Conservation (phyloP, 169 alveolate genomes). For the Miamiensis avidus region DNA sequence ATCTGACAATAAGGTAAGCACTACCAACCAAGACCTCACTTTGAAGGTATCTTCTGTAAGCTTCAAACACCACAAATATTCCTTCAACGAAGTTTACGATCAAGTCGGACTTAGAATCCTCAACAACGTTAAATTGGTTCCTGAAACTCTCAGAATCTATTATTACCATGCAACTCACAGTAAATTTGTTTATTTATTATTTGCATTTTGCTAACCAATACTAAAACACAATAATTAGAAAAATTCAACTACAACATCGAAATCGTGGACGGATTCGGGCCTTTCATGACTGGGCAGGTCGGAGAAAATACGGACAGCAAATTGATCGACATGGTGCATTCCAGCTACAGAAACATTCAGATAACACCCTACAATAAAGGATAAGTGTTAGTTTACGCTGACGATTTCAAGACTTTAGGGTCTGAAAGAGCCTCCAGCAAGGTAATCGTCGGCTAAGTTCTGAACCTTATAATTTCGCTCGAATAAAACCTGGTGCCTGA, state of each 20-base stretch:
- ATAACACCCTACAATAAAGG: background rate
- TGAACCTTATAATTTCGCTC: too few species aligned
- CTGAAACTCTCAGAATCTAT: background rate
- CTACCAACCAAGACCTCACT: background rate
- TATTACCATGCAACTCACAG: background rate
- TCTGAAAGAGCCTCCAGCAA: background rate
- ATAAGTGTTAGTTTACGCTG: background rate
- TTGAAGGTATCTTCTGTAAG: background rate
- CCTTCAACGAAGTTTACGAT: background rate
- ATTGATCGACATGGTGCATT: background rate
- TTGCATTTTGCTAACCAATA: too few species aligned
- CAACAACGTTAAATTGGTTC: background rate
- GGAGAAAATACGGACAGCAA: background rate
- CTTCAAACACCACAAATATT: background rate
- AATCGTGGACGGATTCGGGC: background rate
- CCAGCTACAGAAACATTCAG: background rate
- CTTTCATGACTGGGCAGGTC: background rate
- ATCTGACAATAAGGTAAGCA: background rate
- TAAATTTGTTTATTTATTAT: too few species aligned
- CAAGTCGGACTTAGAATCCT: background rate
- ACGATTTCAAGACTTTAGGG: background rate
- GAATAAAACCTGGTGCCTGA: background rate
- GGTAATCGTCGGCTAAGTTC: background rate
- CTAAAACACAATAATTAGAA: background rate
- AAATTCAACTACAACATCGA: background rate